Evolutionary conservation across 305 asterid species (phyloP), one percentile per base, ranked within the genome.

Genomic region (Rubia peregrina): DNA sequence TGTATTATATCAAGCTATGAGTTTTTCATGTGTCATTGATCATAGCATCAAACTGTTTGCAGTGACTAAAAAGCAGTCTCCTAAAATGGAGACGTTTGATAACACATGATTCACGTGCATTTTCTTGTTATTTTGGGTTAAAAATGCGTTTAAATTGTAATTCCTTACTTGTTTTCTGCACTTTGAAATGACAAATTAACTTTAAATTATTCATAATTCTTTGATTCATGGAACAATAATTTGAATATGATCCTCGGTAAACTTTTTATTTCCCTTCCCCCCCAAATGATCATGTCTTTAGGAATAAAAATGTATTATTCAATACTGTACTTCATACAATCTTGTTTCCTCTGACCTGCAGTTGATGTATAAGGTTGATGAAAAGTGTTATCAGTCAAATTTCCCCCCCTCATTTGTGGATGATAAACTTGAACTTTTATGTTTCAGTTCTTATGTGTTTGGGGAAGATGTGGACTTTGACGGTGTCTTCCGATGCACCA

Each of bases 321-420:
- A n/a, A n/a, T n/a, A n/a, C n/a, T n/a, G n/a, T n/a, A n/a, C n/a
- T n/a, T n/a, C n/a, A n/a, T n/a, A n/a, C n/a, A n/a, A n/a, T n/a
- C n/a, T n/a, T n/a, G n/a, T n/a, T n/a, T n/a, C n/a, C n/a, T n/a
- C n/a, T n/a, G n/a, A n/a, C n/a, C n/a, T n/a, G n/a, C n/a, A n/a
- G n/a, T n/a, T n/a, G n/a, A n/a, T n/a, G n/a, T n/a, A n/a, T n/a
- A n/a, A n/a, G n/a, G n/a, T 26, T 67, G 61, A 33, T 49, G 44
- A 10, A 66, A 19, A 5, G 14, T 16, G 46, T 69, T 12, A 7
- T 53, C 46, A 22, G 66, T 33, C 53, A 55, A 41, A 14, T 33
- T 66, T 68, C n/a, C n/a, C n/a, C 40, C 49, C 24, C 63, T 56
- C 57, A 63, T n/a, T 9, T 12, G n/a, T 71, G 61, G 65, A n/a